Evolutionary conservation across 257 asterid species (phyloP), one percentile per base, ranked within the genome.

Genomic region (Prunella vulgaris): DNA sequence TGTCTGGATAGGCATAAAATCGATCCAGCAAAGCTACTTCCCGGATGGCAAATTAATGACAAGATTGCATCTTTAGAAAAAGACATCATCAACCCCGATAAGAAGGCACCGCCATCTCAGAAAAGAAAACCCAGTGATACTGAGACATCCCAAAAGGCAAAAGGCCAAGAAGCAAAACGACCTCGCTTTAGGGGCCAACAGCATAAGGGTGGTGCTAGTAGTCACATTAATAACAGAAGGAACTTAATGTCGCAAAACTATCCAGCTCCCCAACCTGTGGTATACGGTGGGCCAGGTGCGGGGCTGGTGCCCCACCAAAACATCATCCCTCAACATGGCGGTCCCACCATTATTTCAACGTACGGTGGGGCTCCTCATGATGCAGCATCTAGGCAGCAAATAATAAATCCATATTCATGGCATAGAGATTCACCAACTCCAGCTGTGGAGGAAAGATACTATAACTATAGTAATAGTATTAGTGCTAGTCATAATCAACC

Each of bases 1-100:
- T 87, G 94, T 75, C 73, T 87, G 79, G 86, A 68, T 78, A 73
- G 84, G 70, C 95, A 93, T 71, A 79, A 66, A 3, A 72, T 90
- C 64, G 94, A 93, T 70, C 78, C 83, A 7, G 57, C 86, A 28
- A 74, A 83, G 75, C 74, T 87, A 62, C 82, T 93, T 70, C 81
- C 97, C 0, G 95, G 88, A 44, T 93, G 97, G 95, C 88, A 93
- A 81, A 77, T 93, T 69, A 76, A 65, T 21, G 87, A 84, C 59
- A 80, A 75, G 69, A 87, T 88, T 17, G n/a, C 64, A 56, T 67
- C 65, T 75, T 76, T 90, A 79, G 87, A 93, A 77, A 84, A 76
- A 67, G 92, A 85, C 1, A 80, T 84, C 25, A 40, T 84, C 10
- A 81, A 77, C 10, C 51, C 27, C 5, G 80, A 73, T 22, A 80